Evolutionary conservation across 371 early-diverging fungal genomes (phyloP).

Genomic region (Mortierella sp.): DNA sequence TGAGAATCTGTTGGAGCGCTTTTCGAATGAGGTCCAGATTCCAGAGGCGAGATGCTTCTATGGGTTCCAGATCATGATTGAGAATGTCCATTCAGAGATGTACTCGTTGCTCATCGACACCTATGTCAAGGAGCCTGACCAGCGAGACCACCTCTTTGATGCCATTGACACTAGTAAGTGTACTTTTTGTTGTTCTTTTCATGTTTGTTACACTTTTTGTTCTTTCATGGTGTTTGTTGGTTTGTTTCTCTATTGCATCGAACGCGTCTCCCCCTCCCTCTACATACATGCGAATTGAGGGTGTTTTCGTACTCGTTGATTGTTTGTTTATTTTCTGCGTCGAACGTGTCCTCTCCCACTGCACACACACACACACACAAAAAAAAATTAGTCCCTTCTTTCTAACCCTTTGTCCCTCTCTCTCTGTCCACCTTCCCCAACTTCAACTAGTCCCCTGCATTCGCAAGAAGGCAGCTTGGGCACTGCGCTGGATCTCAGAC

Average conservation of each 20-base stretch:
- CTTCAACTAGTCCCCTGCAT: slow-evolving; percentile 93
- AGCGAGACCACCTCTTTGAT: slow-evolving; percentile 95
- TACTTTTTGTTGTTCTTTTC: not conserved
- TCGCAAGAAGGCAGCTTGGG: slow-evolving; percentile 99
- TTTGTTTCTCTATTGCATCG: not conserved
- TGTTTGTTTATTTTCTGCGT: too few species aligned
- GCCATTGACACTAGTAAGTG: slow-evolving; percentile 94
- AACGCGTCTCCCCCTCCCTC: not conserved
- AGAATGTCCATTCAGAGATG: slow-evolving; percentile 99
- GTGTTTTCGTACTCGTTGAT: too few species aligned
- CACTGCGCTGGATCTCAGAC: slow-evolving; percentile 96
- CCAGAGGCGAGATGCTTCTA: slow-evolving; percentile 99
- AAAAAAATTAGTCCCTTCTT: not conserved
- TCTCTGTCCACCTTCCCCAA: not conserved
- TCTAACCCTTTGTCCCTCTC: not conserved
- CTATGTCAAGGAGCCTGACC: slow-evolving; percentile 93
- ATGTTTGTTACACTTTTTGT: slow-evolving; percentile 8
- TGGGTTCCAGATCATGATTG: slow-evolving; percentile 99
- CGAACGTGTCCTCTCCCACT: not conserved
- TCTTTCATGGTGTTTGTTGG: not conserved
- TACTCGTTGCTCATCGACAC: slow-evolving; percentile 99
- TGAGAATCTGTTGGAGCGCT: slow-evolving; percentile 98
- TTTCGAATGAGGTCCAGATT: slow-evolving; percentile 98
- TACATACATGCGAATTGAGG: too few species aligned
- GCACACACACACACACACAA: not conserved